Base-by-base conservation (phyloP, 1,284 basidiomycete species). In the Farysia itapuensis region DNA sequence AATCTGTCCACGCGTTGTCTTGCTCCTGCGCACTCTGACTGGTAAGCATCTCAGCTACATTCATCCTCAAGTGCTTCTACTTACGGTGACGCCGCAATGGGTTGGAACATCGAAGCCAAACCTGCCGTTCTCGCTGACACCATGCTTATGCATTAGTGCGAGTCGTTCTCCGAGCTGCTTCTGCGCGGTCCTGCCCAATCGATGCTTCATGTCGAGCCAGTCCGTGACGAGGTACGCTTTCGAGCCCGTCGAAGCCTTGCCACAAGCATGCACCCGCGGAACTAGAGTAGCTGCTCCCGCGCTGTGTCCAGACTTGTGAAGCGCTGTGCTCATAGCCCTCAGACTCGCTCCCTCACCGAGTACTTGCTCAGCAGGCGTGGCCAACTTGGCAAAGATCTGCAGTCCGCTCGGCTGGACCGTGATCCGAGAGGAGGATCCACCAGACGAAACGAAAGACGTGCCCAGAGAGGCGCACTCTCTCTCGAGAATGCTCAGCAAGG, bases 1-100 rank as follows among this genome's bases (percentile, higher is more conserved):
- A 59, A 15, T 38, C 39, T n/a, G 44, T 52, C 56, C 56, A 53
- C 14, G 31, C 36, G n/a, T 59, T 59, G 35, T 59, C 43, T 42
- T 59, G 56, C 14, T 50, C 29, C 56, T 45, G 28, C 11, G 5
- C 16, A 19, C n/a, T n/a, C n/a, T n/a, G n/a, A n/a, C n/a, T n/a
- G n/a, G n/a, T n/a, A n/a, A n/a, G n/a, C n/a, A n/a, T n/a, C n/a
- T n/a, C n/a, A n/a, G n/a, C n/a, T n/a, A n/a, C n/a, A n/a, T n/a
- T n/a, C n/a, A n/a, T n/a, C n/a, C n/a, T n/a, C n/a, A n/a, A n/a
- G n/a, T n/a, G n/a, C n/a, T n/a, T n/a, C 18, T 14, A 49, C 56
- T 19, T 18, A 59, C 56, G 1, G 50, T 59, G 8, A 45, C 50
- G 14, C 56, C 50, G 33, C 56, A 59, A 26, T 45, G 51, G 20